Evolutionary conservation across 257 asterid species (phyloP), one percentile per base, ranked within the genome.

Genomic region (Forsythia viridissima): DNA sequence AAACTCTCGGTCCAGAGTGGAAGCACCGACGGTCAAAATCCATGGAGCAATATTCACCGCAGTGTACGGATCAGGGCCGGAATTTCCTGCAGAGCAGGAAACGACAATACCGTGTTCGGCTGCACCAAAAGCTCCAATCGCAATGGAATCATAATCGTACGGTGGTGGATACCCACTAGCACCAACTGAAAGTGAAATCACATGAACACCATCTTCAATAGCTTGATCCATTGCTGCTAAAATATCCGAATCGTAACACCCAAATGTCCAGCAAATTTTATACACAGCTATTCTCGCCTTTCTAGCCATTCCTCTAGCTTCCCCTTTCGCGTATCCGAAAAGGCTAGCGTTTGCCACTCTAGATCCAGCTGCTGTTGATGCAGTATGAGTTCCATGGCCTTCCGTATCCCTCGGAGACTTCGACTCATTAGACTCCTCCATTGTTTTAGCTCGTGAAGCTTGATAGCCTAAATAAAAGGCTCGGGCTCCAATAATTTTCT

Each of bases 331-430:
- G 74, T 80, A 95, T 6, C 87, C 91, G 43, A 88, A 89, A 66
- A 95, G 81, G 39, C 99, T 92, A 0, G 98, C 99, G 80, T 93
- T 93, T 16, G 30, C 21, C 2, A 91, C 99, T 8, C 71, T 74
- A 1, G 97, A 87, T 79, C 99, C 99, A 16, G 97, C 99, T 18
- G 99, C 97, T 2, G 97, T 93, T 10, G 98, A 95, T 0, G 99
- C 80, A 0, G 98, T 95, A 76, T 95, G 99, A 2, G 98, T 87
- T n/a, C 99, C 99, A 59, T 95, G 99, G 52, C 99, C 99, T 79
- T 95, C 99, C 10, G 97, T 87, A 66, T 95, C 99, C 67, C 97
- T 88, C 6, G 99, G 97, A 30, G 98, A 92, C 39, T 70, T 80
- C 12, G 90, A 81, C 39, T 80, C 92, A 8, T 72, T 78, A 66